phyloP scores from a whole-genome alignment of 2,329 filamentous ascomycete species.

The Fragosphaeria purpurea region DNA sequence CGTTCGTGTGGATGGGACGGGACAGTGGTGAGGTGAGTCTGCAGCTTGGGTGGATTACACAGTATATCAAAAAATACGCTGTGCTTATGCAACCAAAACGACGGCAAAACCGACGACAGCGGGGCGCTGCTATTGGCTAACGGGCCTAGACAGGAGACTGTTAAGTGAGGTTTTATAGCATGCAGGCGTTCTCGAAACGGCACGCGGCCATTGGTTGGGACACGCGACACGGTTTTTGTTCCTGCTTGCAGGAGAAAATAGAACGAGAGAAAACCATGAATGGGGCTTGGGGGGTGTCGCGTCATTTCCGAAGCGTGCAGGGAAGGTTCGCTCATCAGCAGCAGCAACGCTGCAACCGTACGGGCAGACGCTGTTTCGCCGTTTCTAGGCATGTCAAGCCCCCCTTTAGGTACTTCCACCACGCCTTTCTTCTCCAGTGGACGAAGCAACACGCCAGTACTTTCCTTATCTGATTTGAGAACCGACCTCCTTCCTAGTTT shows the following conservation, averaged over 20 bases:
- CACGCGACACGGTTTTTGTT: slow-evolving; percentile 11
- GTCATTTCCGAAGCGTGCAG: slow-evolving; percentile 10
- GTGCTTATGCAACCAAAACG: no score
- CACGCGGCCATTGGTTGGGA: slow-evolving; percentile 13
- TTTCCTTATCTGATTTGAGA: no score
- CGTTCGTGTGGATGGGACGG: no score
- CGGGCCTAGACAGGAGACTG: not conserved
- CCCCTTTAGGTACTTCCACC: no score
- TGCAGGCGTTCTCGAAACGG: not conserved
- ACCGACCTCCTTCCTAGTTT: not conserved
- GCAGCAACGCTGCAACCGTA: not conserved
- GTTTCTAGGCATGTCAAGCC: no score
- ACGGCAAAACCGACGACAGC: not conserved
- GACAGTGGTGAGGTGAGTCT: no score
- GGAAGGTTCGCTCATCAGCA: slow-evolving; percentile 1
- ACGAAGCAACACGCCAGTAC: no score
- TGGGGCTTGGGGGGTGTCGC: slow-evolving; percentile 1
- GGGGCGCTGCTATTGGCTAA: not conserved
- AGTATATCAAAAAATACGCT: no score
- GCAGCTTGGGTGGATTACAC: no score
- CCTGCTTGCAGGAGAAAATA: not conserved
- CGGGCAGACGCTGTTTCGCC: no score
- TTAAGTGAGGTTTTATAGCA: not conserved
- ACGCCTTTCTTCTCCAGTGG: no score
- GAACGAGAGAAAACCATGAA: not conserved